Evolutionary conservation across 805 yeast genomes (phyloP).

Genomic region (Ascoidea tarda): DNA sequence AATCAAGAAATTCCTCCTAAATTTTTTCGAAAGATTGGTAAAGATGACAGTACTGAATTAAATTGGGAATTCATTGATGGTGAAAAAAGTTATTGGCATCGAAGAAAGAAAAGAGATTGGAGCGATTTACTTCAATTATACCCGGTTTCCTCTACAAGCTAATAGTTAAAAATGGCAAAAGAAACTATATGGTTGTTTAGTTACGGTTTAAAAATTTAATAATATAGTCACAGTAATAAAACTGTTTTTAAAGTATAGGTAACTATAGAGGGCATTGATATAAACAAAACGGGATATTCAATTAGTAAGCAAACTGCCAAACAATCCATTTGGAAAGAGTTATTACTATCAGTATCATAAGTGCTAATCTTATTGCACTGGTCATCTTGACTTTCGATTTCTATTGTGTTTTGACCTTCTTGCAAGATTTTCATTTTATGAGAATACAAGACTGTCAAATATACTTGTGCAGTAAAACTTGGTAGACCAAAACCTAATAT

Average conservation of each 20-base stretch:
- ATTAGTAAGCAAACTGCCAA: conserved; percentile 55
- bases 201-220: neutral
- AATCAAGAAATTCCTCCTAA: conserved; percentile 36
- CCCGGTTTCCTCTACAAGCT: conserved; percentile 10
- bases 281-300: conserved; percentile 48
- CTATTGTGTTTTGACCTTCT: too few species aligned
- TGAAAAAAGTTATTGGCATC: conserved; percentile 38
- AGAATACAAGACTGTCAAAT: conserved; percentile 77
- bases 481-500: conserved; percentile 72
- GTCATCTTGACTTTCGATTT: too few species aligned
- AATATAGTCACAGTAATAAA: neutral
- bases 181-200: too few species aligned
- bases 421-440: too few species aligned
- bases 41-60: conserved; percentile 11
- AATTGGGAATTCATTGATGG: conserved; percentile 35
- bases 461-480: conserved; percentile 77
- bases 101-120: conserved; percentile 38
- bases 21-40: conserved; percentile 41
- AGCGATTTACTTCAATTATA: conserved; percentile 30
- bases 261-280: conserved; percentile 60
- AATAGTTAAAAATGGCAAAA: too few species aligned
- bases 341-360: conserved; percentile 29
- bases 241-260: conserved; percentile 27
- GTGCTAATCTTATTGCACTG: too few species aligned
- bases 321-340: conserved; percentile 66